Evolutionary conservation across 1,139 yeast genomes (phyloP).

Genomic region (Barnettozyma hawaiiensis): DNA sequence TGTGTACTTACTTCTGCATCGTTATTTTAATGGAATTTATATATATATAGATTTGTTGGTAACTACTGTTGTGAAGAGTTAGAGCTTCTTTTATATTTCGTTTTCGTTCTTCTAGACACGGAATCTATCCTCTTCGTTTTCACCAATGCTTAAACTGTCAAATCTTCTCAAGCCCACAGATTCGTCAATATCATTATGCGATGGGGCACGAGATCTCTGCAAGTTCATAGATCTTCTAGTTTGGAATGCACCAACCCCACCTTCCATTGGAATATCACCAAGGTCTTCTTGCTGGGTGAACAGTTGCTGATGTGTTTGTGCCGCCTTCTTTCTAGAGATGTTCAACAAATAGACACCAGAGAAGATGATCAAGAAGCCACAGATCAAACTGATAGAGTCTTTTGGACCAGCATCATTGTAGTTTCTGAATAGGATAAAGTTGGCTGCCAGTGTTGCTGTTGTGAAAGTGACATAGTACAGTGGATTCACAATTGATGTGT

Average conservation of each 20-base stretch:
- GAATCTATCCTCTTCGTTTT: slow-evolving; percentile 26
- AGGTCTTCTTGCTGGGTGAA: slow-evolving; percentile 48
- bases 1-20: slow-evolving; percentile 5
- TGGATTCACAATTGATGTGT: slow-evolving; percentile 89
- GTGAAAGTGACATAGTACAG: slow-evolving; percentile 88
- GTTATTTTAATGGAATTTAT: slow-evolving; percentile 5
- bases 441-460: slow-evolving; percentile 80
- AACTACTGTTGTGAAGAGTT: too few species aligned
- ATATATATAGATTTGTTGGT: too few species aligned
- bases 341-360: slow-evolving; percentile 83
- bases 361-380: slow-evolving; percentile 84
- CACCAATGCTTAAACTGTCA: slow-evolving; percentile 56
- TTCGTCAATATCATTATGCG: slow-evolving; percentile 39
- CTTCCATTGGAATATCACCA: slow-evolving; percentile 78
- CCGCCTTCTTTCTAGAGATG: slow-evolving; percentile 58
- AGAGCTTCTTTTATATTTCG: too few species aligned
- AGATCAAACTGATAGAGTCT: slow-evolving; percentile 75
- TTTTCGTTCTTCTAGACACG: too few species aligned
- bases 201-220: slow-evolving; percentile 34
- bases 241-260: slow-evolving; percentile 81
- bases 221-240: slow-evolving; percentile 38
- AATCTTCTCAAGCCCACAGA: slow-evolving; percentile 55
- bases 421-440: slow-evolving; percentile 81
- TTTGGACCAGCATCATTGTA: slow-evolving; percentile 81
- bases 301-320: slow-evolving; percentile 19